Evolutionary conservation across 2,329 filamentous ascomycete species (phyloP).

Genomic region (Ophiocordyceps camponoti-floridani): DNA sequence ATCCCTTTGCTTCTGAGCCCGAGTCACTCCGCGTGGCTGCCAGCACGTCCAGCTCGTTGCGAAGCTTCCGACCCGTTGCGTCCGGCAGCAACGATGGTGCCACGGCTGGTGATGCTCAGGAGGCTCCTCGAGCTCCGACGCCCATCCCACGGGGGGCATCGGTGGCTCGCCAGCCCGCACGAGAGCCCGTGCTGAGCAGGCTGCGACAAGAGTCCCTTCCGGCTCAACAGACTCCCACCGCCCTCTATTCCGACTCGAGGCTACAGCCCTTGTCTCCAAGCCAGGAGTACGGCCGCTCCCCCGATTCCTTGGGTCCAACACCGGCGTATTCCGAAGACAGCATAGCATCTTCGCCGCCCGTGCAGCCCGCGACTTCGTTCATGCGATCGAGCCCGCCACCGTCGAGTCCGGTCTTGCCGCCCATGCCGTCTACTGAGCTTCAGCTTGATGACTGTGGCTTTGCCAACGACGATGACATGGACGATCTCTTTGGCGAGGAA

Average conservation of each 20-base stretch:
- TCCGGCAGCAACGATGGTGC: constrained; percentile 23
- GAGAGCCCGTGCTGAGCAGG: constrained; percentile 12
- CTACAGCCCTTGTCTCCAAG: constrained; percentile 20
- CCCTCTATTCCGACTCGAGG: constrained; percentile 22
- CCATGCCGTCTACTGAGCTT: constrained; percentile 39
- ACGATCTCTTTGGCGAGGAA: constrained; percentile 51
- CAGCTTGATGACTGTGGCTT: constrained; percentile 47
- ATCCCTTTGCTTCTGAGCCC: constrained; percentile 51
- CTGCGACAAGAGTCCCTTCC: constrained; percentile 44
- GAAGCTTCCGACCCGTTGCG: constrained; percentile 60
- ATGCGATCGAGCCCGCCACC: constrained; percentile 43
- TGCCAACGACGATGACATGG: constrained; percentile 53
- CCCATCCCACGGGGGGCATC: constrained; percentile 41
- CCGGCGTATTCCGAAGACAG: constrained; percentile 44
- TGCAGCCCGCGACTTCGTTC: constrained; percentile 43
- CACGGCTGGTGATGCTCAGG: constrained; percentile 40
- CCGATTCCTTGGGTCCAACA: constrained; percentile 33
- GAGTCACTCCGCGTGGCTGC: constrained; percentile 81
- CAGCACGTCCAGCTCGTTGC: constrained; percentile 74
- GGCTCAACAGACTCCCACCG: constrained; percentile 28
- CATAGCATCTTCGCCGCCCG: constrained; percentile 73
- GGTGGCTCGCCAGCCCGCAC: constrained; percentile 10
- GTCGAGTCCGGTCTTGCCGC: constrained; percentile 63
- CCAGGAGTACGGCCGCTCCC: constrained; percentile 34
- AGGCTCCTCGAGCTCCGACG: constrained; percentile 59